Evolutionary conservation across 2,329 filamentous ascomycete genomes (phyloP).

Genomic region (Phaeoacremonium minimum): DNA sequence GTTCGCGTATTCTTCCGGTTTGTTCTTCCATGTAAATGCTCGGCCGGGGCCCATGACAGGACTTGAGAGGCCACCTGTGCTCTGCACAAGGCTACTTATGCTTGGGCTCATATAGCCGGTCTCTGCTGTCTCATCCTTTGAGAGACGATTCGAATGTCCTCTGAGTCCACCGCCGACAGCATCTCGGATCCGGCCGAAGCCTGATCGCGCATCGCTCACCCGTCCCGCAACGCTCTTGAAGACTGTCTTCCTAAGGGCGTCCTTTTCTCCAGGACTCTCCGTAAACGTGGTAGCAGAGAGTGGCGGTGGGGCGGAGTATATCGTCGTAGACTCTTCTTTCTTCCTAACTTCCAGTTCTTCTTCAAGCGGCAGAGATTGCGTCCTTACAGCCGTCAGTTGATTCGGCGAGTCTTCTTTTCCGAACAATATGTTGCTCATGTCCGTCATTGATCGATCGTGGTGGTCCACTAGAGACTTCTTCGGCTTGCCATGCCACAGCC

Average conservation of each 20-base stretch:
- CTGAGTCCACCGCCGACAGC: constrained; percentile 63
- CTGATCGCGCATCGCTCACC: constrained; percentile 76
- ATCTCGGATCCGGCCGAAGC: constrained; percentile 81
- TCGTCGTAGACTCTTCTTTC: constrained; percentile 37
- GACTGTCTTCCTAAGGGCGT: constrained; percentile 58
- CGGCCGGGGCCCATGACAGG: constrained; percentile 35
- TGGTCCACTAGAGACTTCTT: constrained; percentile 53
- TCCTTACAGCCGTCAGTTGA: constrained; percentile 38
- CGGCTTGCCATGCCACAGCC: constrained; percentile 91
- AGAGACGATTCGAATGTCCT: constrained; percentile 49
- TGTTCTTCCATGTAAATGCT: constrained; percentile 61
- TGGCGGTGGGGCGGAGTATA: constrained; percentile 38
- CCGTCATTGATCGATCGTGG: constrained; percentile 40
- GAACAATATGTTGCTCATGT: constrained; percentile 43
- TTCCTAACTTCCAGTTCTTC: constrained; percentile 34
- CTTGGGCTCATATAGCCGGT: constrained; percentile 25
- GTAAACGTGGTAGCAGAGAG: constrained; percentile 40
- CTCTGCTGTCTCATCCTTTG: constrained; percentile 50
- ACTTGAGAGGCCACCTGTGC: constrained; percentile 27
- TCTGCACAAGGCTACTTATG: constrained; percentile 28
- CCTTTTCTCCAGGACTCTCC: constrained; percentile 48
- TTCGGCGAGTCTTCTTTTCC: constrained; percentile 49
- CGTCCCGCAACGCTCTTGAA: constrained; percentile 78
- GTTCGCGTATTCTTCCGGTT: constrained; percentile 53
- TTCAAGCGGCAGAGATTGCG: constrained; percentile 45